phyloP scores from a whole-genome alignment of 2,329 filamentous ascomycete species.

The Aureobasidium sp. region DNA sequence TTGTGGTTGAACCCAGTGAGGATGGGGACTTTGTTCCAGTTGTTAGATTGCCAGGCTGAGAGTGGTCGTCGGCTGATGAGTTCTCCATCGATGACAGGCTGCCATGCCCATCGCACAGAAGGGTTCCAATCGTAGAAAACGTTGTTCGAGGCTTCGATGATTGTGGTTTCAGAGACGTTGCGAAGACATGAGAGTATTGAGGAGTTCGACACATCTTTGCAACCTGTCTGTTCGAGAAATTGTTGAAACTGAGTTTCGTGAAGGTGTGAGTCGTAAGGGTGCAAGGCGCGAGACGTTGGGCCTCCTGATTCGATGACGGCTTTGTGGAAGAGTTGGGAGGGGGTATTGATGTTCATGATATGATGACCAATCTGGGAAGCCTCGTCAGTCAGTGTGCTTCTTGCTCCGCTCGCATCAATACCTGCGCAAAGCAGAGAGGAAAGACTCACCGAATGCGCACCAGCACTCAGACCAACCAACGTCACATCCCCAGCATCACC shows the following conservation, averaged over 20 bases:
- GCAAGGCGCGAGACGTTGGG: constrained; percentile 38
- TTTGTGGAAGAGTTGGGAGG: constrained; percentile 33
- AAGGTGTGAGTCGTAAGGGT: constrained; percentile 29
- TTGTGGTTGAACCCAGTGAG: constrained; percentile 64
- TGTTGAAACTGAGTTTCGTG: constrained; percentile 38
- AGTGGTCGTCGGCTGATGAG: constrained; percentile 51
- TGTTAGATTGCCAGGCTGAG: constrained; percentile 46
- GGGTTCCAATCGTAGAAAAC: constrained; percentile 40
- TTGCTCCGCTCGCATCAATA: neutral
- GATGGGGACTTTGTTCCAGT: constrained; percentile 50
- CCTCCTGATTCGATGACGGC: constrained; percentile 40
- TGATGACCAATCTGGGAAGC: constrained; percentile 52
- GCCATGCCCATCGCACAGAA: constrained; percentile 50
- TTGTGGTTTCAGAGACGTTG: constrained; percentile 25
- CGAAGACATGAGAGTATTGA: constrained; percentile 35
- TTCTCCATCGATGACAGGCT: constrained; percentile 57
- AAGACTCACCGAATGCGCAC: constrained; percentile 49
- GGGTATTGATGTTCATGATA: constrained; percentile 42
- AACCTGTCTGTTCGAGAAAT: constrained; percentile 30
- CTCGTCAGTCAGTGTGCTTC: neutral
- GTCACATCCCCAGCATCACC: constrained; percentile 30
- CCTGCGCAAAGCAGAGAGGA: neutral
- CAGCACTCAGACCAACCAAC: constrained; percentile 66
- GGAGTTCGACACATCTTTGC: constrained; percentile 19
- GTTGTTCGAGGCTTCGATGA: constrained; percentile 32